Evolutionary conservation across 176 grass and related monocot genomes (phyloP), one percentile per base, ranked within the genome.

Genomic region (Oryza australiensis): DNA sequence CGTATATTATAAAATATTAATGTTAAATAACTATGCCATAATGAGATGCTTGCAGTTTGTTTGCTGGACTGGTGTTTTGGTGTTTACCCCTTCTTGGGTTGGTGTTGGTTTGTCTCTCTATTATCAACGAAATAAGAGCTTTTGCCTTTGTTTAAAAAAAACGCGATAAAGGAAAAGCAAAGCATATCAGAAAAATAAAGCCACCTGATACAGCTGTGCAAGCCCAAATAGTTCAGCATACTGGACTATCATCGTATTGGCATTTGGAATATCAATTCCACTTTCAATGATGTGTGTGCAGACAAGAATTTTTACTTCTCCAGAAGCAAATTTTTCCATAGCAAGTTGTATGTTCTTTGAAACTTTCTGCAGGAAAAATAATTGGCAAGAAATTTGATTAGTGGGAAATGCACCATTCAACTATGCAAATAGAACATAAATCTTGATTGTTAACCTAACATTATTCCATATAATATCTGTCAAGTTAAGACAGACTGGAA

Each of bases 201-300:
- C 14, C 88, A 98, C 92, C 92, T 98, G 95, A 83, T 98, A 98
- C 26, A 98, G 80, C 60, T 98, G 95, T 1, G 95, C 90, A 24
- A 98, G 90, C 26, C 95, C 95, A 93, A 93, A 98, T 65, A 89
- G 73, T 80, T 98, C 90, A 75, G 93, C 87, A 72, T 93, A 91
- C 80, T 98, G 92, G 35, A 98, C 82, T 72, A 98, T 86, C 80
- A 94, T 91, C 49, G 92, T 98, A 65, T 98, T 98, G 34, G 95
- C 95, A 76, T 98, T 94, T 83, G 78, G 88, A 85, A 98, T 98
- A 76, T 98, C 92, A 63, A 98, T 81, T 82, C 95, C 95, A 78
- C 90, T 98, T 92, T 98, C 95, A 90, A 98, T 91, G 66, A 98
- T 98, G 77, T 98, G 91, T 55, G 95, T 98, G 82, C 90, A 94